These are phyloP conservation scores for Myriosclerotinia duriaeana DNA, from an alignment of 2,329 filamentous ascomycete species.

Conservation along the genomic window DNA sequence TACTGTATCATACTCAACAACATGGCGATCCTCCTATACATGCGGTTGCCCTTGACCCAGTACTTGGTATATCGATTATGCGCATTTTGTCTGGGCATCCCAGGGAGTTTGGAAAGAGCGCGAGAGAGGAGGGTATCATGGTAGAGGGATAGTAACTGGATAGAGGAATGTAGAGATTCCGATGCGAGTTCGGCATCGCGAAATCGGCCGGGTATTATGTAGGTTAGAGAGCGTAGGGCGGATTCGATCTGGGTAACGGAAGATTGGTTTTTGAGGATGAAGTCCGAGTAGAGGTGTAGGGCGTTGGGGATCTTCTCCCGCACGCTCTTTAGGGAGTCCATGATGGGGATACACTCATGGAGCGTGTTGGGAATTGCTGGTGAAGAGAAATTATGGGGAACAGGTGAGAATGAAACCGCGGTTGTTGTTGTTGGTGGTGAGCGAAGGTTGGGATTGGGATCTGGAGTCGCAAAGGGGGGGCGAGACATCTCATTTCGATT, in stretches of 20 bases:
- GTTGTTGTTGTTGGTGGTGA: constrained; percentile 7
- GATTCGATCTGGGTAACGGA: constrained; percentile 96
- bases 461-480: constrained; percentile 16
- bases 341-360: constrained; percentile 12
- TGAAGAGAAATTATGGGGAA: not conserved
- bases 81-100: constrained; percentile 49
- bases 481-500: constrained; percentile 10
- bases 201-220: constrained; percentile 90
- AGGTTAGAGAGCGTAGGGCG: constrained; percentile 85
- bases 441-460: constrained; percentile 8
- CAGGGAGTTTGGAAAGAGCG: constrained; percentile 57
- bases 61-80: constrained; percentile 67
- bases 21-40: constrained; percentile 80
- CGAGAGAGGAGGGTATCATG: constrained; percentile 83
- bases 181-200: constrained; percentile 93
- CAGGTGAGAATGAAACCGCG: not conserved
- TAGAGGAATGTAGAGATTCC: constrained; percentile 83
- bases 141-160: constrained; percentile 88
- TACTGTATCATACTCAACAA: constrained; percentile 89
- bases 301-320: constrained; percentile 43
- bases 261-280: constrained; percentile 91
- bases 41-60: constrained; percentile 61
- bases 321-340: constrained; percentile 28
- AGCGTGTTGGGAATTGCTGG: not conserved
- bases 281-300: constrained; percentile 73